Base-by-base conservation (phyloP, 2,329 filamentous ascomycete species). In the Incumbomyces delicatus region DNA sequence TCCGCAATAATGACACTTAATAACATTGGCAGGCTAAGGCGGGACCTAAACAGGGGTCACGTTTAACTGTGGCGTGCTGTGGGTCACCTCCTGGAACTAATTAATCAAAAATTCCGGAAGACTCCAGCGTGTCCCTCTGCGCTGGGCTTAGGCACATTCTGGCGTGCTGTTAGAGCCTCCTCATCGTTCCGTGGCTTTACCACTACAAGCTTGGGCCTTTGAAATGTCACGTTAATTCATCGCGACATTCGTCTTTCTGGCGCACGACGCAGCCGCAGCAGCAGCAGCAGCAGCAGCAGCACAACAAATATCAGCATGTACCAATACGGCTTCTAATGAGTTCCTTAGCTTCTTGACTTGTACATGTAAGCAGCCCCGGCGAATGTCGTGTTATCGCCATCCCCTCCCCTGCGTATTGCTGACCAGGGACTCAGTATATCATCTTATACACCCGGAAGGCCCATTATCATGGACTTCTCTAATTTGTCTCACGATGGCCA, bases 231-330 rank as follows among this genome's bases (percentile, higher is more conserved):
- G 22, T 27, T 2, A 7, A 17, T 18, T 18, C 17, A 27, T 38
- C 35, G 17, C 35, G 16, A n/a, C 8, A 38, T 18, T 18, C 17
- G 8, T 7, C 16, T 38, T 36, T 16, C 16, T 38, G 16, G 16
- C 4, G 17, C 11, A 20, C 4, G 16, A 38, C 2, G 12, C 35
- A n/a, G 16, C 22, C 2, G 12, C 35, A n/a, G 16, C 22, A 27
- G 22, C 22, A 27, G 22, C 22, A 27, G 22, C 22, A 27, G 22
- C 22, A 27, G 22, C 22, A 27, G 22, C 22, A 27, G 22, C 22
- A 5, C 22, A 5, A 4, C 22, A 4, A 27, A 27, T 14, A 31
- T 30, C 42, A 48, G 39, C 14, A 54, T 54, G 50, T 50, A 50
- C 49, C 42, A 46, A 41, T 41, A 41, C 30, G 27, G 40, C 45